Conservation (phyloP, 139 green algal genomes). For the Prasinococcaceae sp. region DNA sequence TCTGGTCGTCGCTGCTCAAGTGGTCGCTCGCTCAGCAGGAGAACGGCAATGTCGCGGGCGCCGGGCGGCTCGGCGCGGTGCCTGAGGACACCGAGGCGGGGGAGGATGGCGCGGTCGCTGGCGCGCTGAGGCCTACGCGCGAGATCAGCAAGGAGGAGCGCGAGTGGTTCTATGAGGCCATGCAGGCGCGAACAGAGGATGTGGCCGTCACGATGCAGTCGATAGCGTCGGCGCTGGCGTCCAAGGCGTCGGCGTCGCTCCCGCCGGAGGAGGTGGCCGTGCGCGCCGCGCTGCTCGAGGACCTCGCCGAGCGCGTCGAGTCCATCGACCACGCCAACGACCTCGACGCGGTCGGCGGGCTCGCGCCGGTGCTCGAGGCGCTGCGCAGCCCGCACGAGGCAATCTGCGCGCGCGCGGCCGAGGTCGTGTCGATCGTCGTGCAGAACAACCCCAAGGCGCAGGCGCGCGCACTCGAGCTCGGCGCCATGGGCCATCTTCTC, state of each 20-base stretch:
- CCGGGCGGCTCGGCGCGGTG: too few species aligned
- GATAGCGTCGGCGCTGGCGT: constrained; percentile 16
- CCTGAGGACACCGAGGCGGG: too few species aligned
- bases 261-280: background rate
- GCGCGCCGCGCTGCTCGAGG: constrained; percentile 15
- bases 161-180: constrained; percentile 20
- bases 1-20: too few species aligned
- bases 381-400: constrained; percentile 9
- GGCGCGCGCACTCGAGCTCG: too few species aligned
- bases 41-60: too few species aligned
- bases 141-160: constrained; percentile 20
- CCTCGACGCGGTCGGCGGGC: constrained; percentile 22
- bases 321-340: constrained; percentile 30
- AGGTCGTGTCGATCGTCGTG: constrained; percentile 23
- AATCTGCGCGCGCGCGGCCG: constrained; percentile 12
- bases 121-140: too few species aligned
- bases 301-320: constrained; percentile 24
- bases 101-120: too few species aligned
- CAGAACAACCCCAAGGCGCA: constrained; percentile 25
- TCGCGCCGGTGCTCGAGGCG: constrained; percentile 10
- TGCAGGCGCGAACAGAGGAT: constrained; percentile 10
- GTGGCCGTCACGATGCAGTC: constrained; percentile 29
- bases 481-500: too few species aligned
- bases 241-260: background rate
- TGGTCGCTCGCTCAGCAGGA: too few species aligned